Conservation (phyloP, 1,284 basidiomycete species). For the Takashimella koratensis region DNA sequence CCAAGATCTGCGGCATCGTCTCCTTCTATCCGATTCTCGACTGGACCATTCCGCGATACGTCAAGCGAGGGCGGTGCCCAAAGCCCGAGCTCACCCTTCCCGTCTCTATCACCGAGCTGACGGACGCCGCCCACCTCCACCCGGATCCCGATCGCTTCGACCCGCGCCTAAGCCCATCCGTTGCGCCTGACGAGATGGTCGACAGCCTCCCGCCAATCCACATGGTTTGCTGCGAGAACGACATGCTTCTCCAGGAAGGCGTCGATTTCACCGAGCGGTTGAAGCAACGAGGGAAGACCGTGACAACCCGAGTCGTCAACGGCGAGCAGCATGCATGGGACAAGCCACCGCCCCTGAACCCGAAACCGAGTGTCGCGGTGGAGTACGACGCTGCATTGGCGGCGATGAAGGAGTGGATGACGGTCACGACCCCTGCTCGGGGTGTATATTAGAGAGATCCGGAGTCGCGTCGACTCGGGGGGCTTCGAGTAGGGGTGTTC, state of each 20-base stretch:
- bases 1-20: slow-evolving; percentile 18
- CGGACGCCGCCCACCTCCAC: no score
- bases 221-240: slow-evolving; percentile 24
- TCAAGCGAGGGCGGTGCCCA: slow-evolving; percentile 12
- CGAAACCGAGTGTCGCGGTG: slow-evolving; percentile 17
- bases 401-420: slow-evolving; percentile 14
- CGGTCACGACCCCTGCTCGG: not conserved
- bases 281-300: no score
- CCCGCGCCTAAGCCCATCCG: no score
- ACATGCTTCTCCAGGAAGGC: slow-evolving; percentile 26
- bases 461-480: no score
- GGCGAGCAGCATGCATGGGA: slow-evolving; percentile 32
- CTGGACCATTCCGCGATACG: slow-evolving; percentile 19
- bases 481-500: no score
- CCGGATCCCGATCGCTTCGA: no score
- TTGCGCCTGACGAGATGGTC: slow-evolving; percentile 21
- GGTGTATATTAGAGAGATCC: no score
- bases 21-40: slow-evolving; percentile 30
- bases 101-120: no score
- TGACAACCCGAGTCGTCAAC: slow-evolving; percentile 16
- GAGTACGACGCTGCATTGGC: slow-evolving; percentile 21
- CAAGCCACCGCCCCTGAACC: slow-evolving; percentile 15
- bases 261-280: slow-evolving; percentile 15
- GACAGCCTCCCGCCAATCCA: slow-evolving; percentile 18
- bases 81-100: no score